A percentile compares a stretch with the other conserved stretches of the same genome.
phyloP scores from a whole-genome alignment of 2,329 filamentous ascomycete genomes.

The Ceratocystis papillata region DNA sequence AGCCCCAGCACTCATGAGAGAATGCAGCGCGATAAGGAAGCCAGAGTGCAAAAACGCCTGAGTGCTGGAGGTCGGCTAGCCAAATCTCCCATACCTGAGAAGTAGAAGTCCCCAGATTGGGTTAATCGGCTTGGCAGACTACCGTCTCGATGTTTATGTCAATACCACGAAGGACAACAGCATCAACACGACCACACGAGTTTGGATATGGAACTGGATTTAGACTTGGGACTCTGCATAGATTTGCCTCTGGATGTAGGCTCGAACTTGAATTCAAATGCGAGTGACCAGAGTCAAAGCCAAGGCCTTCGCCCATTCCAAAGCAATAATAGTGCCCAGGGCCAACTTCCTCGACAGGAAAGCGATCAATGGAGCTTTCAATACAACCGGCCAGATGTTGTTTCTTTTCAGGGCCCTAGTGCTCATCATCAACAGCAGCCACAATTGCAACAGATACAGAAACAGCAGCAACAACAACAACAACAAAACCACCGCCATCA shows the following conservation, averaged over 20 bases:
- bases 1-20: conserved; percentile 34
- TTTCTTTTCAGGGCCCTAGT: background rate
- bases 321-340: background rate
- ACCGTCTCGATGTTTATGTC: conserved; percentile 18
- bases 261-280: background rate
- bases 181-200: background rate
- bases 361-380: conserved; percentile 7
- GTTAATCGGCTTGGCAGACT: conserved; percentile 25
- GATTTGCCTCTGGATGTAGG: background rate
- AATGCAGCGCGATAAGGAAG: conserved; percentile 52
- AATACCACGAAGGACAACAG: conserved; percentile 2
- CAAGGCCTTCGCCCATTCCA: background rate
- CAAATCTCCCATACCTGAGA: conserved; percentile 52
- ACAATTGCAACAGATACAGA: no score
- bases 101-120: conserved; percentile 37
- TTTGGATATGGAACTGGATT: conserved; percentile 5
- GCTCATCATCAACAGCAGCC: background rate
- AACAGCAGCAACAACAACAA: background rate
- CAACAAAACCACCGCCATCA: background rate
- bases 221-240: background rate
- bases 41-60: conserved; percentile 64
- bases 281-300: background rate
- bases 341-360: background rate
- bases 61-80: conserved; percentile 66
- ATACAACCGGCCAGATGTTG: background rate